These are phyloP conservation scores for Sungouiella blattae DNA, from an alignment of 805 yeast species.

Conservation along the genomic window DNA sequence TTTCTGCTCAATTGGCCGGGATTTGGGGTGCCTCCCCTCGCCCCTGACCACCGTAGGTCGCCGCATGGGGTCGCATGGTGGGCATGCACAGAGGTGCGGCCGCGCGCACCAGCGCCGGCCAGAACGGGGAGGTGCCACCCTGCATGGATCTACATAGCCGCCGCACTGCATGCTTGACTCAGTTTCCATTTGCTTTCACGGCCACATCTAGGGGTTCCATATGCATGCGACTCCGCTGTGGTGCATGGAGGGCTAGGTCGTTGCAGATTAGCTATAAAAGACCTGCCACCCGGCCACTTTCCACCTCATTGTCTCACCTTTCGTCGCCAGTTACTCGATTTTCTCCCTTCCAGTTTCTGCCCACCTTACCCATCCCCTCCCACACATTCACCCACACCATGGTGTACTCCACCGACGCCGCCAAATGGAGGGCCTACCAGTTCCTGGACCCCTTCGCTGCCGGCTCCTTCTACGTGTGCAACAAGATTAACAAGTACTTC, in stretches of 20 bases:
- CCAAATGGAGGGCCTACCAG: conserved; percentile 63
- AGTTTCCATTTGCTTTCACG: background rate
- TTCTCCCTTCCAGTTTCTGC: background rate
- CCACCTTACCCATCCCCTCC: background rate
- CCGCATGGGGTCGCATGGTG: too few relatives aligned
- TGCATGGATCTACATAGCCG: background rate
- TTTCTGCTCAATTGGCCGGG: too few relatives aligned
- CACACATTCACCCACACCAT: conserved; percentile 12
- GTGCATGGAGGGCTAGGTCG: background rate
- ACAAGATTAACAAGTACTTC: conserved; percentile 37
- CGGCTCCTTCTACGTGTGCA: conserved; percentile 52
- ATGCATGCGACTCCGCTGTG: background rate
- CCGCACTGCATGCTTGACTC: background rate
- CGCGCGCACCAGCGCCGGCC: too few relatives aligned
- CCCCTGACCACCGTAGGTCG: too few relatives aligned
- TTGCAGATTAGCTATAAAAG: background rate
- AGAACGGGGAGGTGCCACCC: too few relatives aligned
- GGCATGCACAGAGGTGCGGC: too few relatives aligned
- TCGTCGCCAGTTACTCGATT: background rate
- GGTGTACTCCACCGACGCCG: conserved; percentile 41
- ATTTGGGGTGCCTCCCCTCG: too few relatives aligned
- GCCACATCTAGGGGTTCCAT: background rate
- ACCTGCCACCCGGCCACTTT: background rate
- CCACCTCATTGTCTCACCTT: too few relatives aligned
- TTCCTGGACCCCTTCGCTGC: conserved; percentile 66